A percentile compares a stretch with the other conserved stretches of the same genome.
phyloP scores from a whole-genome alignment of 768 basidiomycete species.

The Tulasnella sp. region DNA sequence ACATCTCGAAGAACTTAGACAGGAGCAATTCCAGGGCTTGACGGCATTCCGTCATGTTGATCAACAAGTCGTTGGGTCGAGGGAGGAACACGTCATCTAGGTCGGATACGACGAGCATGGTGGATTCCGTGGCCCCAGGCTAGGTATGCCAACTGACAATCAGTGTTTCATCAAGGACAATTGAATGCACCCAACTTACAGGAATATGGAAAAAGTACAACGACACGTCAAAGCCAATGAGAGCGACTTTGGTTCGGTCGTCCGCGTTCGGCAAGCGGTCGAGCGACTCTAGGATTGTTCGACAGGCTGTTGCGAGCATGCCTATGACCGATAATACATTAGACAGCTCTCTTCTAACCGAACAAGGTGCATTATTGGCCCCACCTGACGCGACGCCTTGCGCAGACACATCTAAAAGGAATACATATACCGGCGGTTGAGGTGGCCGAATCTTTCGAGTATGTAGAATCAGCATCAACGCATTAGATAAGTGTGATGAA shows the following conservation, averaged over 20 bases:
- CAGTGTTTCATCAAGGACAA: no score
- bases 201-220: slow-evolving; percentile 95
- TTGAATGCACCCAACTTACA: slow-evolving; percentile 32
- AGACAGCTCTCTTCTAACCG: not conserved
- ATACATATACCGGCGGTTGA: slow-evolving; percentile 92
- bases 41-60: slow-evolving; percentile 82
- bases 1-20: slow-evolving; percentile 86
- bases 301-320: slow-evolving; percentile 97
- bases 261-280: slow-evolving; percentile 95
- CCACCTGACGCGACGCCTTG: slow-evolving; percentile 78
- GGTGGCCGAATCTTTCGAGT: slow-evolving; percentile 61
- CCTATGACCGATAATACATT: slow-evolving; percentile 33
- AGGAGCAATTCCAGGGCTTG: slow-evolving; percentile 71
- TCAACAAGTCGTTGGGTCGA: slow-evolving; percentile 90
- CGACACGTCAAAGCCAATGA: slow-evolving; percentile 85
- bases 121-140: slow-evolving; percentile 48
- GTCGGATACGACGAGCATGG: slow-evolving; percentile 96
- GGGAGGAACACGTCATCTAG: slow-evolving; percentile 96
- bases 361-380: slow-evolving; percentile 17
- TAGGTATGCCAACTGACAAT: no score
- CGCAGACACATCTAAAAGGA: slow-evolving; percentile 95
- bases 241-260: slow-evolving; percentile 78
- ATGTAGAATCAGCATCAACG: not conserved
- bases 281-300: slow-evolving; percentile 89
- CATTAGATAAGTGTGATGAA: no score